Conservation (phyloP, 1,284 basidiomycete genomes). For the Agroathelia rolfsii region DNA sequence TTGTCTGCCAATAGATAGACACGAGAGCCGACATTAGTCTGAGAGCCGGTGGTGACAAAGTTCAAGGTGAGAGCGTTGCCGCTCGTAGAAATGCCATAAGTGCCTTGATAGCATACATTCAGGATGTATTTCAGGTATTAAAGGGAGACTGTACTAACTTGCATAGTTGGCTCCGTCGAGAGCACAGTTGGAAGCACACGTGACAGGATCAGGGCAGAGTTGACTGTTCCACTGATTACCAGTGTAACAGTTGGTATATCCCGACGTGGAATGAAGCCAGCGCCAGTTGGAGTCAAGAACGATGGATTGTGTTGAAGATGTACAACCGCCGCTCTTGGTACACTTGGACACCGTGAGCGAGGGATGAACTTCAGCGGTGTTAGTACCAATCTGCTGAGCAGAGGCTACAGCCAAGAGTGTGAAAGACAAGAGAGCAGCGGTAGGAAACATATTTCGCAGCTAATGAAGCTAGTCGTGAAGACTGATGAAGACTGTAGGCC, state of each 20-base stretch:
- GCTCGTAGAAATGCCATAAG: slow-evolving; percentile 32
- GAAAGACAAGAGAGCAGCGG: slow-evolving; percentile 21
- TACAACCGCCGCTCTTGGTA: slow-evolving; percentile 30
- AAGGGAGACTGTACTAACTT: too few relatives aligned
- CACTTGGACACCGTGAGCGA: slow-evolving; percentile 28
- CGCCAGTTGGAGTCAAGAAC: slow-evolving; percentile 47
- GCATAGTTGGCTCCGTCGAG: slow-evolving; percentile 23
- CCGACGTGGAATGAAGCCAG: slow-evolving; percentile 33
- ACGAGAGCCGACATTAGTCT: slow-evolving; percentile 29
- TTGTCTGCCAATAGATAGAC: slow-evolving; percentile 34
- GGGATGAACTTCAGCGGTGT: slow-evolving; percentile 31
- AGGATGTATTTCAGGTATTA: too few relatives aligned
- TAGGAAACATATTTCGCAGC: slow-evolving; percentile 23
- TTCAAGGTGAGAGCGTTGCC: slow-evolving; percentile 40
- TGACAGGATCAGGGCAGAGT: slow-evolving; percentile 35
- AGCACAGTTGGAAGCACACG: slow-evolving; percentile 30
- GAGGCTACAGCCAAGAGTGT: slow-evolving; percentile 22
- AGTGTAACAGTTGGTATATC: slow-evolving; percentile 45
- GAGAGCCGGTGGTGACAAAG: slow-evolving; percentile 32
- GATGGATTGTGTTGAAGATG: slow-evolving; percentile 22
- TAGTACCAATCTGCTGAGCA: slow-evolving; percentile 31
- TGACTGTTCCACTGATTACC: slow-evolving; percentile 40
- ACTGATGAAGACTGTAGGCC: too few relatives aligned
- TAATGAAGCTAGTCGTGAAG: too few relatives aligned
- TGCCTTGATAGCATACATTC: too few relatives aligned